Percentiles rank a stretch among this genome's conserved stretches.
phyloP scores from a whole-genome alignment of 2,329 filamentous ascomycete species.

The Fusarium sp. region DNA sequence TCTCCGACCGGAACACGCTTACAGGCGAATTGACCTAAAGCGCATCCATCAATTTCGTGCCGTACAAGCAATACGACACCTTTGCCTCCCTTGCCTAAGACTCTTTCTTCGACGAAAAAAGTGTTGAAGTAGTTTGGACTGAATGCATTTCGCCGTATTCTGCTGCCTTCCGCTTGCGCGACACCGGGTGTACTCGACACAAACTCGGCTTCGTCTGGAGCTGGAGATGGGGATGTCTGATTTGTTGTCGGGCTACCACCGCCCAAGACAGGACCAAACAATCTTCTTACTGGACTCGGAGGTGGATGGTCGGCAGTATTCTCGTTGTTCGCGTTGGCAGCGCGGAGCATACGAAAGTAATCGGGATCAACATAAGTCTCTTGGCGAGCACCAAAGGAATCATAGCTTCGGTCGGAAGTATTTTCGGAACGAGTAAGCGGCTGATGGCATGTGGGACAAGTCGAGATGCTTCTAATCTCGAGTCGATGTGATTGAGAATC shows the following conservation, averaged over 20 bases:
- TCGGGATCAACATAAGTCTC: conserved; percentile 87
- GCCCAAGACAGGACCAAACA: conserved; percentile 60
- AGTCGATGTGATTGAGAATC: conserved; percentile 88
- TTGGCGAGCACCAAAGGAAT: conserved; percentile 55
- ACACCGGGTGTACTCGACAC: conserved; percentile 65
- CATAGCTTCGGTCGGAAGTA: conserved; percentile 65
- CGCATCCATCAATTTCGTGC: conserved; percentile 90
- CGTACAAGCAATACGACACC: conserved; percentile 95
- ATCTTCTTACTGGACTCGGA: conserved; percentile 66
- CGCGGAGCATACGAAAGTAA: conserved; percentile 94
- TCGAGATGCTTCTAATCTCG: conserved; percentile 79
- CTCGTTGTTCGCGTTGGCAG: conserved; percentile 57
- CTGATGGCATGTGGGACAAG: conserved; percentile 93
- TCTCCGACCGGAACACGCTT: conserved; percentile 97
- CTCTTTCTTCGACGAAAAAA: conserved; percentile 90
- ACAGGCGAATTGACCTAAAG: conserved; percentile 92
- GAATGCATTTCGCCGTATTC: conserved; percentile 88
- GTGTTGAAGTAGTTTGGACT: conserved; percentile 92
- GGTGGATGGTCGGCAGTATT: conserved; percentile 60
- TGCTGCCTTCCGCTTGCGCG: conserved; percentile 66
- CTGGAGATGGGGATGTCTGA: conserved; percentile 34
- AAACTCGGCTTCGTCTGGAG: conserved; percentile 59
- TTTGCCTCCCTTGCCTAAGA: conserved; percentile 90
- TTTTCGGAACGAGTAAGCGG: conserved; percentile 64
- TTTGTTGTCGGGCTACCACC: conserved; percentile 24